phyloP scores from a whole-genome alignment of 352 stramenopile genomes.

The Globisporangium spiculum region DNA sequence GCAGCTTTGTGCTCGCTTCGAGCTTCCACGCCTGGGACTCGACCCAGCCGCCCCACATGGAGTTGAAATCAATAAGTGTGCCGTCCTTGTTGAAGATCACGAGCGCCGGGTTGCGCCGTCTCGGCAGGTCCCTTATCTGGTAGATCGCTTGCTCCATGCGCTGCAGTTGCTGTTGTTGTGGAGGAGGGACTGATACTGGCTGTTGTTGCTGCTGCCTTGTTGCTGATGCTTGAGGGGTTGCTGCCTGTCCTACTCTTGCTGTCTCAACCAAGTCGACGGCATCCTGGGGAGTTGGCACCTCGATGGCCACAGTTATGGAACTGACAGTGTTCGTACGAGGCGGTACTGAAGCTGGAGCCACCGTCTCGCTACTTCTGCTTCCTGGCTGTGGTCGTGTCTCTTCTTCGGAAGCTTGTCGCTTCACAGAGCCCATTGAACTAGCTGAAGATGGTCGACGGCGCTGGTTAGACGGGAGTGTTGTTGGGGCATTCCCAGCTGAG shows the following conservation, averaged over 20 bases:
- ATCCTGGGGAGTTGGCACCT: background rate
- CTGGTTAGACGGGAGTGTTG: background rate
- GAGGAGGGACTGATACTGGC: background rate
- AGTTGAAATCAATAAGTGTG: slow-evolving; percentile 46
- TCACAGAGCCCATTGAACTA: background rate
- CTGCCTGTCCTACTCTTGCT: background rate
- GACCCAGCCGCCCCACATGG: slow-evolving; percentile 46
- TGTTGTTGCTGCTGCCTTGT: background rate
- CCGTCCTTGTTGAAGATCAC: slow-evolving; percentile 52
- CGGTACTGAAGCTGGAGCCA: background rate
- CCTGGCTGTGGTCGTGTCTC: background rate
- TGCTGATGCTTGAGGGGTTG: background rate
- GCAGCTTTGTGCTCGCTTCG: slow-evolving; percentile 26
- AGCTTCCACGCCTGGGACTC: slow-evolving; percentile 35
- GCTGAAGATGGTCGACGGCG: background rate
- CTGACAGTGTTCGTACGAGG: background rate
- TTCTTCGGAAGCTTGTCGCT: background rate
- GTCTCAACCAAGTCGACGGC: background rate
- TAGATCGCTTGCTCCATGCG: background rate
- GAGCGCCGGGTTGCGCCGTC: slow-evolving; percentile 20
- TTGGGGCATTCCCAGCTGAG: background rate
- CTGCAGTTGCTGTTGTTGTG: background rate
- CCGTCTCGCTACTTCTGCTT: background rate
- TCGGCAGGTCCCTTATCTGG: slow-evolving; percentile 11
- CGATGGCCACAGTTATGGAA: background rate